Conservation (phyloP, 305 asterid species). For the Solanum chacoense region DNA sequence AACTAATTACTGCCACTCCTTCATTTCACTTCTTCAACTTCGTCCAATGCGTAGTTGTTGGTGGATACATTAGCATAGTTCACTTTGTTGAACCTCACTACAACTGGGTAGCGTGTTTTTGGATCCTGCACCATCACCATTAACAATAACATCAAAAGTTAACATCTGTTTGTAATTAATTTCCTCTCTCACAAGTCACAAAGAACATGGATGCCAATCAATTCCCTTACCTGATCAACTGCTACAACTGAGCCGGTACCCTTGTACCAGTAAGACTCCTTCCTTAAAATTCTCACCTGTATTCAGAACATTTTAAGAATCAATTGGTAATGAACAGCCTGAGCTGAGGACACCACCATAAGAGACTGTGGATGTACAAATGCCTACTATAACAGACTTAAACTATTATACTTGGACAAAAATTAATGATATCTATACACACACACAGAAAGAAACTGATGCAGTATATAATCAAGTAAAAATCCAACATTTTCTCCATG, state of each 20-base stretch:
- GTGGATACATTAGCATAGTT: slow-evolving; percentile 75
- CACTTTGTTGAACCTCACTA: slow-evolving; percentile 74
- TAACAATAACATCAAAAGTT: not conserved
- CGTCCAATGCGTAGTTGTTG: slow-evolving; percentile 81
- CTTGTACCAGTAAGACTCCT: slow-evolving; percentile 77
- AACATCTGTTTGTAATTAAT: not conserved
- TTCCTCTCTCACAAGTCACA: not conserved
- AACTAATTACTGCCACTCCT: not conserved
- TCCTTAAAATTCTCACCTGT: slow-evolving; percentile 82
- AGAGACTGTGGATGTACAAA: not conserved
- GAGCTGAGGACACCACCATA: not conserved
- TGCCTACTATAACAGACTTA: not conserved
- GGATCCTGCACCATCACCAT: slow-evolving; percentile 46
- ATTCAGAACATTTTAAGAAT: not conserved
- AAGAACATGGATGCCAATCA: not conserved
- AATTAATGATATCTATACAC: not conserved
- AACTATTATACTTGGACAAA: not conserved
- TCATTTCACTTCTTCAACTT: slow-evolving; percentile 45
- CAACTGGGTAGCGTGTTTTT: slow-evolving; percentile 70
- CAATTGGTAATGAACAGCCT: not conserved
- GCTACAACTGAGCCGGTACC: slow-evolving; percentile 70
- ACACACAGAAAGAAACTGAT: not conserved
- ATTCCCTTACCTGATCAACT: slow-evolving; percentile 59
- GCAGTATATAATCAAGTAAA: not conserved
- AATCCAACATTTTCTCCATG: not conserved